These are phyloP conservation scores for Rhodotorula sp. DNA, from an alignment of 1,284 basidiomycete genomes.

Conservation along the genomic window DNA sequence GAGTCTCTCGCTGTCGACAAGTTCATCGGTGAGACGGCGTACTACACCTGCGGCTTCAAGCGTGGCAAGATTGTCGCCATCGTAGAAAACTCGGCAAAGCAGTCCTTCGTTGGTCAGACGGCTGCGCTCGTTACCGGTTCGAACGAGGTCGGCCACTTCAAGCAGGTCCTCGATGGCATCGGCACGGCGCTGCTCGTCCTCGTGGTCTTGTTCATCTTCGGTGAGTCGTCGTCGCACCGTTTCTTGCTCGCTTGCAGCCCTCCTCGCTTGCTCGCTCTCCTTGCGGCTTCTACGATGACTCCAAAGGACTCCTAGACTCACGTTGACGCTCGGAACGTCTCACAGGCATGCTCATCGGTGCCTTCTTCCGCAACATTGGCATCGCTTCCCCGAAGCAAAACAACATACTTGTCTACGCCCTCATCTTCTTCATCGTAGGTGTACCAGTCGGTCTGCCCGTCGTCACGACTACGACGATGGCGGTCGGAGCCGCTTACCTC, in stretches of 20 bases:
- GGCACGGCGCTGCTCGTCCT: conserved; percentile 57
- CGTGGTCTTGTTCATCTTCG: conserved; percentile 57
- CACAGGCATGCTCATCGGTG: conserved; percentile 53
- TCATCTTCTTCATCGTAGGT: conserved; percentile 54
- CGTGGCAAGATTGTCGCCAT: conserved; percentile 56
- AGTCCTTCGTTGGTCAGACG: conserved; percentile 56
- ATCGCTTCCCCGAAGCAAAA: conserved; percentile 56
- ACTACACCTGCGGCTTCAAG: conserved; percentile 55
- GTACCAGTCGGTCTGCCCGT: conserved; percentile 60
- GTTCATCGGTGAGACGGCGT: conserved; percentile 57
- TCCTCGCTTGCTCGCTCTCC: no score
- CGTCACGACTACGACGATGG: conserved; percentile 57
- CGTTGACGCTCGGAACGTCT: no score
- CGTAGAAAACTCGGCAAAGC: conserved; percentile 55
- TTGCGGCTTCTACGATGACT: neutral
- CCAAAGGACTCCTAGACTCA: no score
- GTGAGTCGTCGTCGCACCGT: neutral
- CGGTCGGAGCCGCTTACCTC: conserved; percentile 60
- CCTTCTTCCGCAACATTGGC: conserved; percentile 51
- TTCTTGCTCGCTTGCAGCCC: no score
- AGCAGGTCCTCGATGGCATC: conserved; percentile 56
- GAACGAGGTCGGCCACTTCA: conserved; percentile 57
- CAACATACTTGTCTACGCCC: conserved; percentile 55
- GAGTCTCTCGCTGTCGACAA: conserved; percentile 61
- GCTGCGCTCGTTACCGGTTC: conserved; percentile 53